Evolutionary conservation across 306 rosid species (phyloP).

Genomic region (Dalbergia cochinchinensis): DNA sequence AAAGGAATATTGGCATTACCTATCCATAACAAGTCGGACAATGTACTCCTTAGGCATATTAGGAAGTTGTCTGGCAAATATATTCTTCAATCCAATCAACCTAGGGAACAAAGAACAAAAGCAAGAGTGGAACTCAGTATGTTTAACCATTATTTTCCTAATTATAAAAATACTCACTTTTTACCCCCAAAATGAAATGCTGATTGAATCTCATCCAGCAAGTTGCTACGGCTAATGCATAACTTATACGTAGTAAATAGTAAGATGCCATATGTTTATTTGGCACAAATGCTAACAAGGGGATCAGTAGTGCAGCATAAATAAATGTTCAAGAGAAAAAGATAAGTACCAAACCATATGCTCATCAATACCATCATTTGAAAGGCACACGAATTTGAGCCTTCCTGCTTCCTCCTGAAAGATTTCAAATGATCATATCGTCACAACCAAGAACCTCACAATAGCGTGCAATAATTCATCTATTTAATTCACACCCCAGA

Average conservation of each 20-base stretch:
- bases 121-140: slow-evolving; percentile 43
- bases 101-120: slow-evolving; percentile 54
- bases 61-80: slow-evolving; percentile 92
- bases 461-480: background rate
- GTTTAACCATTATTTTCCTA: slow-evolving; percentile 5
- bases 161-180: slow-evolving; percentile 9
- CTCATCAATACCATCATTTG: slow-evolving; percentile 85
- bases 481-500: background rate
- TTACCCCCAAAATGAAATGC: slow-evolving; percentile 7
- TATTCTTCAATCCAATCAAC: slow-evolving; percentile 97
- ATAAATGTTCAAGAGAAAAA: slow-evolving; percentile 14
- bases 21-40: slow-evolving; percentile 98
- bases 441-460: slow-evolving; percentile 33
- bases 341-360: slow-evolving; percentile 94
- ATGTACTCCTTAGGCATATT: slow-evolving; percentile 99
- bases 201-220: slow-evolving; percentile 7
- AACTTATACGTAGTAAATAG: background rate
- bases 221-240: background rate
- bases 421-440: background rate
- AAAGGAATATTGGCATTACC: slow-evolving; percentile 58
- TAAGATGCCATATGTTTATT: background rate
- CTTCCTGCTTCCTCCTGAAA: slow-evolving; percentile 88
- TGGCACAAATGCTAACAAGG: slow-evolving; percentile 7
- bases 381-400: slow-evolving; percentile 81
- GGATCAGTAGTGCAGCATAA: slow-evolving; percentile 6